Evolutionary conservation across 139 green algal species (phyloP), one percentile per base, ranked within the genome.

Genomic region (Spirogloea muscicola): DNA sequence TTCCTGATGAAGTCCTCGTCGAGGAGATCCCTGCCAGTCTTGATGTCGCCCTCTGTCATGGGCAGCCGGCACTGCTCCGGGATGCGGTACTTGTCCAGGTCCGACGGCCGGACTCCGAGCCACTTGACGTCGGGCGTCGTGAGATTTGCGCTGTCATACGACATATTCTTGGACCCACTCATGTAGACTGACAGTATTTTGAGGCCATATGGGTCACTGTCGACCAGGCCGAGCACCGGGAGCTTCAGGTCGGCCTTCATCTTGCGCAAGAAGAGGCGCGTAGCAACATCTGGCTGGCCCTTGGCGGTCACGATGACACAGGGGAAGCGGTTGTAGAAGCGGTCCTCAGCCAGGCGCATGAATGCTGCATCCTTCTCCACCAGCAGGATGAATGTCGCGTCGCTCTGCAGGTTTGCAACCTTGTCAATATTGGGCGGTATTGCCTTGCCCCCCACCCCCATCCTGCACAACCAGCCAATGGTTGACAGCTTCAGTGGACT

Each of bases 301-400:
- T 98, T 98, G 36, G 91, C 93, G 3, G 93, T 98, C 64, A 98
- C 85, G 79, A 98, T 98, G 84, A 98, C 93, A 87, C 91, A 97
- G 33, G 93, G 93, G 82, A 94, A 96, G 25, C 86, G 89, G 76
- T 97, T 96, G 88, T 97, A 97, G 82, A 97, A 97, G 1, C 93
- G 68, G 82, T 96, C 91, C 75, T 96, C 92, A 1, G 92, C 92
- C 37, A 97, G 88, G 1, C 93, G 89, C 91, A 96, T 96, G 86
- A 96, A 98, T 9, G 93, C 93, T 0, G 93, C 93, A 68, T 98
- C 93, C 87, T 98, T 98, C 86, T 98, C 93, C 51, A 98, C 93
- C 71, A 98, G 81, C 83, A 98, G 83, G 62, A 98, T 95, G 83
- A 98, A 97, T 65, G 89, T 72, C 0, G 93, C 93, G 61, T 96